A percentile compares a stretch with the other conserved stretches of the same genome.
Evolutionary conservation across 2,329 filamentous ascomycete genomes (phyloP).

Genomic region (Aspergillus sp.): DNA sequence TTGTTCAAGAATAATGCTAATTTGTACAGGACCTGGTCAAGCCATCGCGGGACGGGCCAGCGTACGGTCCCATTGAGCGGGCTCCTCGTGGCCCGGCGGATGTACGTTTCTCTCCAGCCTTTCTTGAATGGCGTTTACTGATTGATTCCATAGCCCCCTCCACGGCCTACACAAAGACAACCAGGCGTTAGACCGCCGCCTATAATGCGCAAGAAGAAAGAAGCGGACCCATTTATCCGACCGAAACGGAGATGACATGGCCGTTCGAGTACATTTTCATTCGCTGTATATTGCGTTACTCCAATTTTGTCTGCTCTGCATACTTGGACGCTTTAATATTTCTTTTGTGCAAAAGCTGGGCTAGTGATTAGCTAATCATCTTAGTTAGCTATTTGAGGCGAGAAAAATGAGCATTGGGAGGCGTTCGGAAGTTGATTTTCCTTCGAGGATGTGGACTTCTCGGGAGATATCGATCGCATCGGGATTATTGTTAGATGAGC

Average conservation of each 20-base stretch:
- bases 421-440: background rate
- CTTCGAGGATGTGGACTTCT: too few species aligned
- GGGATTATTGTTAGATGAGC: too few species aligned
- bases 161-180: constrained; percentile 8
- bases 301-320: background rate
- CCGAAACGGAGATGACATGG: constrained; percentile 28
- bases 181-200: constrained; percentile 21
- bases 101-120: constrained; percentile 13
- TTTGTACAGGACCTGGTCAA: constrained; percentile 29
- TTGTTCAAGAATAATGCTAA: constrained; percentile 1
- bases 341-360: background rate
- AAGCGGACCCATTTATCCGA: constrained; percentile 36
- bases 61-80: constrained; percentile 18
- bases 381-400: background rate
- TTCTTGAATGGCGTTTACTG: constrained; percentile 6
- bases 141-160: constrained; percentile 13
- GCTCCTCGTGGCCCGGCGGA: constrained; percentile 13
- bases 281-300: background rate
- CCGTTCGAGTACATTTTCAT: background rate
- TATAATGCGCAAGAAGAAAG: constrained; percentile 33
- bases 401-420: constrained; percentile 1
- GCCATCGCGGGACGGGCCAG: constrained; percentile 33
- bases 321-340: background rate
- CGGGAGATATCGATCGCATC: too few species aligned
- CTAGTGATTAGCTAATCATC: background rate